Base-by-base conservation (phyloP, 2,329 filamentous ascomycete genomes). In the Alternaria triticimaculans region DNA sequence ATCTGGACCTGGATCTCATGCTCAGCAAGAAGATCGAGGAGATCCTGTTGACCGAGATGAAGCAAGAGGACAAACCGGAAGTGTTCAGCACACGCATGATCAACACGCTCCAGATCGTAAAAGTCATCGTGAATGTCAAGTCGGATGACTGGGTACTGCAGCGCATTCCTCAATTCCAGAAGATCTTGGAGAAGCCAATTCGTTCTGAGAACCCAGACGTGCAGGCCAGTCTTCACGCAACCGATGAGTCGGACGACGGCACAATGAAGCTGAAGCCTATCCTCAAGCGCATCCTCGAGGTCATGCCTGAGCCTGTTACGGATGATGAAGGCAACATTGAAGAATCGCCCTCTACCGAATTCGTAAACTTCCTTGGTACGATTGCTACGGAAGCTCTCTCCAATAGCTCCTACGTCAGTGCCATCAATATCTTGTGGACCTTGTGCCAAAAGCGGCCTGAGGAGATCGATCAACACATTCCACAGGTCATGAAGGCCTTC, bases 341-440 rank as follows among this genome's bases (percentile, higher is more conserved):
- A 48, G 88, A 90, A 60, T 84, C 89, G 15, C 89, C 93, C 23
- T 93, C 91, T 0, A 94, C 94, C 1, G 94, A 97, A 76, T 94
- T 98, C 71, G 89, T 96, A 54, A 89, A 89, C 1, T 95, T 93
- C 75, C 82, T 98, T 41, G 96, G 93, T 18, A 87, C 89, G n/a
- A 89, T 95, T 58, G 94, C 94, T 2, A 95, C 92, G 0, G 96
- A 98, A 80, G 91, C 92, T 10, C 88, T 99, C 69, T 92, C 92
- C 6, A 90, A 90, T 56, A 87, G 87, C 61, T 93, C 94, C 69
- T 93, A 96, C 74, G 88, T 94, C 18, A 93, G 94, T 12, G 94
- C 93, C 48, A 91, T 99, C 78, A 97, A 97, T 77, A 91, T 97
- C 23, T 83, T 99, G 15, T 98, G 94, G 94, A 96, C 93, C 15